These are phyloP conservation scores for Knoxia roxburghii DNA, from an alignment of 257 asterid species.

Conservation along the genomic window DNA sequence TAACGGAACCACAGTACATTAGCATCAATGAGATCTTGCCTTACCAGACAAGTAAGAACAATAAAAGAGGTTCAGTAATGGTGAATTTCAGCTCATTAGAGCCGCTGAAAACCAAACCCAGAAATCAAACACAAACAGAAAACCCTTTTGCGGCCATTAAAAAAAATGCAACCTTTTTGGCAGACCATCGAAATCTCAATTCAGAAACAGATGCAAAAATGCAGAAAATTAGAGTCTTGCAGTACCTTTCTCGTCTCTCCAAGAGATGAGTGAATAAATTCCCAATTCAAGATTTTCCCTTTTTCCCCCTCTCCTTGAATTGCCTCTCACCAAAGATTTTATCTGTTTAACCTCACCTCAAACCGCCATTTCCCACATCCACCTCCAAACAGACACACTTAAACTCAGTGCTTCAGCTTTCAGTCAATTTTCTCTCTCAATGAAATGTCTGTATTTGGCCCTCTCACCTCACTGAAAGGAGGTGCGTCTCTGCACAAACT, in stretches of 20 bases:
- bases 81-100: constrained; percentile 23
- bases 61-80: constrained; percentile 17
- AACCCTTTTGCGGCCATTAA: constrained; percentile 4
- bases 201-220: constrained; percentile 15
- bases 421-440: background rate
- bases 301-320: background rate
- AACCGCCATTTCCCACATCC: constrained; percentile 6
- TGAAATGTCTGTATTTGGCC: constrained; percentile 17
- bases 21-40: constrained; percentile 29
- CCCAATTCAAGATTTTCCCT: background rate
- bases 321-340: constrained; percentile 10
- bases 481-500: background rate
- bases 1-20: constrained; percentile 15
- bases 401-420: constrained; percentile 3
- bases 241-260: constrained; percentile 32
- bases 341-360: constrained; percentile 7
- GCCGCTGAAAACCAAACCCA: constrained; percentile 9
- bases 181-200: constrained; percentile 24
- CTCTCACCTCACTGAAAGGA: too few species aligned
- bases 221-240: constrained; percentile 16
- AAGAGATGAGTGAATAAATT: constrained; percentile 12
- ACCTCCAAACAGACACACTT: background rate
- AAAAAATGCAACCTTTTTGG: constrained; percentile 25
- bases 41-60: constrained; percentile 24
- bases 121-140: constrained; percentile 3